Conservation (phyloP, 306 rosid genomes). For the Medicago ruthenica region DNA sequence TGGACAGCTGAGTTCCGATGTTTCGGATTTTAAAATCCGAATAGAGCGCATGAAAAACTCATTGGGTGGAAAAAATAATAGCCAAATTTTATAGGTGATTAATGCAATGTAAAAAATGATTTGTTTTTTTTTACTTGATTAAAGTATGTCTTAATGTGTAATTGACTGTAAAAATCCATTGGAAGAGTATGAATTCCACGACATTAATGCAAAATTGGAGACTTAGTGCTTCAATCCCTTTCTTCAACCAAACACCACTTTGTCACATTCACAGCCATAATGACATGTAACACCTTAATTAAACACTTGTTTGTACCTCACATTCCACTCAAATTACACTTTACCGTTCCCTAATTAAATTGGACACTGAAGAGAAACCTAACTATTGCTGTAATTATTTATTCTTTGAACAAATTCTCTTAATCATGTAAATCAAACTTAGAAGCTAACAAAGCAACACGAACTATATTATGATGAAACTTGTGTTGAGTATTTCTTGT, state of each 20-base stretch:
- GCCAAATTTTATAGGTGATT: too few species aligned
- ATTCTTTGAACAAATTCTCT: constrained; percentile 47
- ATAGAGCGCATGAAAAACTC: too few species aligned
- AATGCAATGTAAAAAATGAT: too few species aligned
- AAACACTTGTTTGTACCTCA: constrained; percentile 39
- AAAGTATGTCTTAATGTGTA: too few species aligned
- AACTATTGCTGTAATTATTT: constrained; percentile 41
- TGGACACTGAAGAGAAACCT: not conserved
- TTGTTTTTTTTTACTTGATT: too few species aligned
- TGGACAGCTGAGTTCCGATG: too few species aligned
- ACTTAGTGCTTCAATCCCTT: constrained; percentile 20
- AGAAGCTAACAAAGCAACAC: constrained; percentile 70
- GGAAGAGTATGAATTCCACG: too few species aligned
- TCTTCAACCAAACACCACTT: constrained; percentile 60
- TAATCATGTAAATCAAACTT: constrained; percentile 87
- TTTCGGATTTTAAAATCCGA: too few species aligned
- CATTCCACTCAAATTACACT: constrained; percentile 34
- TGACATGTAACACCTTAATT: constrained; percentile 1
- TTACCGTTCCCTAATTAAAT: not conserved
- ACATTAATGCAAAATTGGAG: not conserved
- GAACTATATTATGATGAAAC: constrained; percentile 35
- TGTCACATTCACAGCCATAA: not conserved
- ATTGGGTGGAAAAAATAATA: too few species aligned
- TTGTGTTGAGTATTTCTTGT: constrained; percentile 35
- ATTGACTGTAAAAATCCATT: too few species aligned